phyloP scores from a whole-genome alignment of 2,329 filamentous ascomycete species.

The Epichloe typhina region DNA sequence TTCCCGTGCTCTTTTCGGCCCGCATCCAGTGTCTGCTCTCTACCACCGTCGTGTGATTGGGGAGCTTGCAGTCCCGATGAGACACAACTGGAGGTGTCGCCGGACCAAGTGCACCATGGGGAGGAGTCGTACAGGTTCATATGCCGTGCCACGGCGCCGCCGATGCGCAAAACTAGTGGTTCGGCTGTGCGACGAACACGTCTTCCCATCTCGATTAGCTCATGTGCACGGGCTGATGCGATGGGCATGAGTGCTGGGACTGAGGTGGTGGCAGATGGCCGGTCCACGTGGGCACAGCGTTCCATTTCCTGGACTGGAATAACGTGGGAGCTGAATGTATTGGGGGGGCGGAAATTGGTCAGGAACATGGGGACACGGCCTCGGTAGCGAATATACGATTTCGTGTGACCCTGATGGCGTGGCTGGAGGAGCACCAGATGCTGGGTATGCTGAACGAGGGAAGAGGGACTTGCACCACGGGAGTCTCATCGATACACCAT shows the following conservation, averaged over 20 bases:
- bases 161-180: not conserved
- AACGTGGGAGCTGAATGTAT: too few relatives aligned
- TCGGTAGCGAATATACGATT: not conserved
- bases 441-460: slow-evolving; percentile 3
- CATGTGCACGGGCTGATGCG: too few relatives aligned
- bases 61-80: not conserved
- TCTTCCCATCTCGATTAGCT: too few relatives aligned
- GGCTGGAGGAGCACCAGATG: slow-evolving; percentile 3
- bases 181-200: not conserved
- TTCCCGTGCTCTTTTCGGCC: not conserved
- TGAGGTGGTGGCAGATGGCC: too few relatives aligned
- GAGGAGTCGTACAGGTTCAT: too few relatives aligned
- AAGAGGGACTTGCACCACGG: not conserved
- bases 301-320: too few relatives aligned
- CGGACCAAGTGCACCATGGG: not conserved
- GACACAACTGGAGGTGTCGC: too few relatives aligned
- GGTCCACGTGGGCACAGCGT: too few relatives aligned
- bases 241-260: too few relatives aligned
- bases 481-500: not conserved
- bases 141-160: not conserved
- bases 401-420: slow-evolving; percentile 3
- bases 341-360: not conserved
- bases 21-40: not conserved
- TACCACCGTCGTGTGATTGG: not conserved
- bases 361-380: not conserved